phyloP scores from a whole-genome alignment of 768 basidiomycete genomes.

The Termitomyces sp. region DNA sequence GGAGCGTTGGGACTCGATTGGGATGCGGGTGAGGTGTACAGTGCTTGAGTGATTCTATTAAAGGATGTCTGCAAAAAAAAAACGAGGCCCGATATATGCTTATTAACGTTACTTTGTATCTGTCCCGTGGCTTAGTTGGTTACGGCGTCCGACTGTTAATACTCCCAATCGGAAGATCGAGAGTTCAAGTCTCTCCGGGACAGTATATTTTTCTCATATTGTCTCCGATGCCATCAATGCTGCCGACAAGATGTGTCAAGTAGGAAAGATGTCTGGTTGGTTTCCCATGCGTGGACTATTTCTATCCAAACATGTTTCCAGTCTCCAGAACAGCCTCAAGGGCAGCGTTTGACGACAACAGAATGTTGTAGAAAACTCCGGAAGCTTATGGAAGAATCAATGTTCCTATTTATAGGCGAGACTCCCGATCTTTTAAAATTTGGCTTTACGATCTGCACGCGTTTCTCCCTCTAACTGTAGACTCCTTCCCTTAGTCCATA shows the following conservation, averaged over 20 bases:
- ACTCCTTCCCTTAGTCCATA: constrained; percentile 7
- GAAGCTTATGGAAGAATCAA: constrained; percentile 19
- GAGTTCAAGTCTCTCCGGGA: constrained; percentile 4
- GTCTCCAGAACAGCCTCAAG: not conserved
- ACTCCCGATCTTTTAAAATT: constrained; percentile 17
- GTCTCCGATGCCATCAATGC: no score
- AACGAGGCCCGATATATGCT: no score
- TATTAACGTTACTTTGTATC: no score
- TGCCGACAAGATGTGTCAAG: not conserved
- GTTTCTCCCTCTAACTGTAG: constrained; percentile 9
- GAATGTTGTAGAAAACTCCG: constrained; percentile 19
- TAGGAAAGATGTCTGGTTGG: not conserved
- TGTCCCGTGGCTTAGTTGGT: constrained; percentile 4
- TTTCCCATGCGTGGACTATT: not conserved
- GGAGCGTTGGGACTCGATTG: constrained; percentile 59
- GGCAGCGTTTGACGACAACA: not conserved
- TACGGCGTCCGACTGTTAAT: constrained; percentile 3
- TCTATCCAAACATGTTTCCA: not conserved
- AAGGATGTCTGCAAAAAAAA: no score
- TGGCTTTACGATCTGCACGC: constrained; percentile 8
- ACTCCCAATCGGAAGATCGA: constrained; percentile 2
- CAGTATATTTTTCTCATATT: not conserved
- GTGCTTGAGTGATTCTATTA: no score
- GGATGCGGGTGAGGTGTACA: constrained; percentile 23
- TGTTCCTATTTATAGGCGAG: constrained; percentile 15